Base-by-base conservation (phyloP, 345 rosid genomes). In the Heritiera fomes region DNA sequence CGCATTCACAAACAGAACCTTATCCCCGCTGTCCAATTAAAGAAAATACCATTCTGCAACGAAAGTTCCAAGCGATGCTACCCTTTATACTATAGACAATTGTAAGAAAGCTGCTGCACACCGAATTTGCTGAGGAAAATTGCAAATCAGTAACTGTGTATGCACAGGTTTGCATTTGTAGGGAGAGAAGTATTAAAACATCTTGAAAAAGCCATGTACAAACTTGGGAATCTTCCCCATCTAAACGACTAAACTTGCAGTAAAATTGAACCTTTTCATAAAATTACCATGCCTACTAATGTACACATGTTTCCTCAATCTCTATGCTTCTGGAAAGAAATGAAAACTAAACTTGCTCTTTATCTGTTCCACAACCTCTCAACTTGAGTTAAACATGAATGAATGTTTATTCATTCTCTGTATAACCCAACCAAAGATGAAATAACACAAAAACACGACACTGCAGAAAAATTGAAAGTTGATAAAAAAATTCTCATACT, bases 401-500 rank as follows among this genome's bases (percentile, higher is more conserved):
- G 34, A 40, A 15, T 12, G 62, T 49, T 30, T 15, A 67, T 67
- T 9, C 80, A 55, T 65, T 34, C 79, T n/a, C 52, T 53, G 47
- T 18, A 46, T 40, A 34, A 32, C 77, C 53, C 18, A 15, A 65
- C 73, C 75, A 59, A 75, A 75, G 58, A 65, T 53, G 63, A 55
- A 55, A 72, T 50, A 68, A 45, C 58, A 75, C n/a, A 30, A 71
- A 75, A 30, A 64, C 28, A 7, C 41, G 47, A 61, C 64, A 17
- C 34, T 71, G 64, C 7, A 5, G 6, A 40, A 47, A 71, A 8
- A 18, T 70, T 14, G n/a, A 23, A 23, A 0, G 28, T 23, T 23
- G 28, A 23, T 23, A 47, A 43, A 58, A 18, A 71, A 4, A 60
- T 79, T 83, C 81, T 83, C 81, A 3, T 20, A 55, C 55, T 38